Conservation (phyloP, 352 stramenopile species). For the Phytopythium ostracodes region DNA sequence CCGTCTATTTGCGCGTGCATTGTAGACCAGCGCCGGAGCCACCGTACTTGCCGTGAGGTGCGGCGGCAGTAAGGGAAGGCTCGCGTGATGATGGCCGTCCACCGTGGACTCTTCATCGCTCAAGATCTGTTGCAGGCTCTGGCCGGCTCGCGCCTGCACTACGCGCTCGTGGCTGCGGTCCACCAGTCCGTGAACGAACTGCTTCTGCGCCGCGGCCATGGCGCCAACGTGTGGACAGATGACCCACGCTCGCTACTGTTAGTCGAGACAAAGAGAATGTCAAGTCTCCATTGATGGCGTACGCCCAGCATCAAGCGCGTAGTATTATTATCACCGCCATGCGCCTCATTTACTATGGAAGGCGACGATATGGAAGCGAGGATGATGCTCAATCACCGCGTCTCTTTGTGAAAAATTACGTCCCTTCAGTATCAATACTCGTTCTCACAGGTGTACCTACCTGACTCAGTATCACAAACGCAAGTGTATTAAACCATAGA, state of each 20-base stretch:
- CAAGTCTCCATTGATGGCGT: neutral
- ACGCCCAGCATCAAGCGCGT: neutral
- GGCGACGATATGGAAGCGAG: too few relatives aligned
- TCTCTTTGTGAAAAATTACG: neutral
- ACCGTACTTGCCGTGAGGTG: neutral
- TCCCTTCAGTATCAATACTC: neutral
- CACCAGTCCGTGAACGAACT: constrained; percentile 55
- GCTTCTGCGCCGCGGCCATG: constrained; percentile 28
- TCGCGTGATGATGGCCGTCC: neutral
- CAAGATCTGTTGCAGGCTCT: constrained; percentile 37
- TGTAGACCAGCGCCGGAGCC: constrained; percentile 1
- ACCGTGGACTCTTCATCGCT: constrained; percentile 7
- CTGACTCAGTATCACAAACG: neutral
- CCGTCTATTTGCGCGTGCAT: neutral
- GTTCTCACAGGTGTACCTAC: neutral
- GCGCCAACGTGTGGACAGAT: too few relatives aligned
- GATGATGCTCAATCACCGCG: neutral
- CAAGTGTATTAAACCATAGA: neutral
- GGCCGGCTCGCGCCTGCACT: constrained; percentile 46
- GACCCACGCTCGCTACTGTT: neutral
- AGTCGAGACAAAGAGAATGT: neutral
- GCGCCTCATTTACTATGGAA: neutral
- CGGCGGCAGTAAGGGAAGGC: neutral
- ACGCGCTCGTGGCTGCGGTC: constrained; percentile 55
- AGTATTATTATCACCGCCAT: constrained; percentile 4